Conservation (phyloP, 2,329 filamentous ascomycete species). For the Trichothecium roseum region DNA sequence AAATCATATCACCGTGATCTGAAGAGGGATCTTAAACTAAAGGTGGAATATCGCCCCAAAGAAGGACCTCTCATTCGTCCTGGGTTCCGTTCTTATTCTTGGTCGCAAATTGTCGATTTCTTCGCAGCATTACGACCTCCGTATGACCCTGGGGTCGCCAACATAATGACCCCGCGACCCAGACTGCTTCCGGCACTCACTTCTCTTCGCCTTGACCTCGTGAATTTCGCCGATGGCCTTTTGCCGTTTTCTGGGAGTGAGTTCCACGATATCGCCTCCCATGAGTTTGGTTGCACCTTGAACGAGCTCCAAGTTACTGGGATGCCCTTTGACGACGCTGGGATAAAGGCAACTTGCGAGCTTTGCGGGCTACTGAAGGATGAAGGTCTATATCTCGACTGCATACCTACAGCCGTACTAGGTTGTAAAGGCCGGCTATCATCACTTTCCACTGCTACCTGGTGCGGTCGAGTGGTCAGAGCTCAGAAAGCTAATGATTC, state of each 20-base stretch:
- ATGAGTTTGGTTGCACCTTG: conserved; percentile 41
- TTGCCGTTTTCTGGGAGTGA: conserved; percentile 34
- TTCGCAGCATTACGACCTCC: conserved; percentile 39
- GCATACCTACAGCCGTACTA: conserved; percentile 31
- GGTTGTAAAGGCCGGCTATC: conserved; percentile 25
- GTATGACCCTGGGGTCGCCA: conserved; percentile 28
- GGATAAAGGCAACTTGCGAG: conserved; percentile 34
- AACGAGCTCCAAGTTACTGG: conserved; percentile 44
- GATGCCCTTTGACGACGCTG: conserved; percentile 37
- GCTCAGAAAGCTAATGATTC: conserved; percentile 16
- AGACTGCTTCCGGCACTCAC: conserved; percentile 36
- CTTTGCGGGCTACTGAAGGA: conserved; percentile 42
- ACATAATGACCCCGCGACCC: conserved; percentile 24
- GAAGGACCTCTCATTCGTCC: conserved; percentile 36
- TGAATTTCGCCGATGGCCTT: conserved; percentile 40
- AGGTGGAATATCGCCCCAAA: conserved; percentile 29
- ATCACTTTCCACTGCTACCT: conserved; percentile 25
- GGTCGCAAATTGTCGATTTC: conserved; percentile 43
- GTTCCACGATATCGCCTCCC: conserved; percentile 41
- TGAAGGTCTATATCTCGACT: conserved; percentile 39
- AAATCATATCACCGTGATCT: conserved; percentile 31
- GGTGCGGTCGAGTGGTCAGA: conserved; percentile 34
- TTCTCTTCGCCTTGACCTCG: conserved; percentile 40
- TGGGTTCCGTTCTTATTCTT: conserved; percentile 44
- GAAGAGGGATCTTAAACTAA: conserved; percentile 29